phyloP scores from a whole-genome alignment of 2,329 filamentous ascomycete species.

The Drechslera avenae region DNA sequence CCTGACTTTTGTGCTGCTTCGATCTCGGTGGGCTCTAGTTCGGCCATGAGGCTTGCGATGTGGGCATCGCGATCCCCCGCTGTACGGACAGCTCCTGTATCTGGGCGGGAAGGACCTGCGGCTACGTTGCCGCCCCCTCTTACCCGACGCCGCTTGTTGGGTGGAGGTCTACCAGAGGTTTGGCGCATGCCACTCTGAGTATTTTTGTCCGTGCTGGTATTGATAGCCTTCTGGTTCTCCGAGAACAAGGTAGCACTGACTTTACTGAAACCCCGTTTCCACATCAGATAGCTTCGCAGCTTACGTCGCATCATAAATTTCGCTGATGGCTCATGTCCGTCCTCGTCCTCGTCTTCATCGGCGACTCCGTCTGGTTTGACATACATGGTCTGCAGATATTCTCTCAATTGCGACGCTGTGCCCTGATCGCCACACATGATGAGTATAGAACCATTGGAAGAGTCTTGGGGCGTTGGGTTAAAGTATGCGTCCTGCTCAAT shows the following conservation, averaged over 20 bases:
- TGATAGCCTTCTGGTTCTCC: conserved; percentile 78
- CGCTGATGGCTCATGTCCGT: conserved; percentile 68
- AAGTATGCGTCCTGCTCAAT: conserved; percentile 91
- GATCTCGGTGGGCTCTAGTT: conserved; percentile 78
- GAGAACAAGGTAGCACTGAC: conserved; percentile 79
- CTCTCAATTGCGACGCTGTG: conserved; percentile 84
- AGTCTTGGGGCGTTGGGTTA: conserved; percentile 75
- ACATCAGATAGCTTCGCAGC: conserved; percentile 82
- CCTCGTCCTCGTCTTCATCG: conserved; percentile 52
- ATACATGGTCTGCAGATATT: conserved; percentile 91
- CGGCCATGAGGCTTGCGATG: conserved; percentile 79
- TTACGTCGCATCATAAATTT: conserved; percentile 89
- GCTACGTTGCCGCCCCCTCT: conserved; percentile 74
- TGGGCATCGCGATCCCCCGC: conserved; percentile 83
- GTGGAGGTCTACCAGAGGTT: conserved; percentile 66
- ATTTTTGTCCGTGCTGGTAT: conserved; percentile 66
- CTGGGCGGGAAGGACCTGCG: conserved; percentile 64
- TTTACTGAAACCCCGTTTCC: conserved; percentile 88
- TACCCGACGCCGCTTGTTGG: conserved; percentile 84
- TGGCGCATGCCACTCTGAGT: conserved; percentile 51
- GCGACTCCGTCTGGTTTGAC: conserved; percentile 60
- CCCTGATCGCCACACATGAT: conserved; percentile 93
- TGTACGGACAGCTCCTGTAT: conserved; percentile 73
- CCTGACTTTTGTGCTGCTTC: conserved; percentile 74
- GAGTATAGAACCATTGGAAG: conserved; percentile 88